A percentile compares a stretch with the other conserved stretches of the same genome.
These are phyloP conservation scores for Kodamaea restingae DNA, from an alignment of 805 yeast genomes.

Conservation along the genomic window DNA sequence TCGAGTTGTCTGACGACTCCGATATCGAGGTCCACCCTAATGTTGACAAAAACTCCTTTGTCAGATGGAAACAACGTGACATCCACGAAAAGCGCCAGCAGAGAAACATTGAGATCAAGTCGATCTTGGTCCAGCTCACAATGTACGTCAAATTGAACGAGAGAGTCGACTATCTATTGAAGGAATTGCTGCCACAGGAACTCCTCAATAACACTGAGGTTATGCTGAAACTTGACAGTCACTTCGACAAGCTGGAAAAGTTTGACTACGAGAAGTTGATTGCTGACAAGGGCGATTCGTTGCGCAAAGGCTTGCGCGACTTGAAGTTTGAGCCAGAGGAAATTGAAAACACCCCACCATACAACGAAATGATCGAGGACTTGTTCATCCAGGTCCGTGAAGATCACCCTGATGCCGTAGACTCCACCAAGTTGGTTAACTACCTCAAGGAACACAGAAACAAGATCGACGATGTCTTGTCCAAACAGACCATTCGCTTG, in stretches of 20 bases:
- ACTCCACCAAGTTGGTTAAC: conserved; percentile 31
- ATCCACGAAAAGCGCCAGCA: conserved; percentile 89
- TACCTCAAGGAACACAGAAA: conserved; percentile 56
- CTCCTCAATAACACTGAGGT: conserved; percentile 28
- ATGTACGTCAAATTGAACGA: conserved; percentile 75
- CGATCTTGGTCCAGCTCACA: conserved; percentile 68
- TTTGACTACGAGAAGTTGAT: conserved; percentile 43
- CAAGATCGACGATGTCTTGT: conserved; percentile 64
- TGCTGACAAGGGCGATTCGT: conserved; percentile 37
- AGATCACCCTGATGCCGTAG: conserved; percentile 50
- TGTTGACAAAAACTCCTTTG: conserved; percentile 89
- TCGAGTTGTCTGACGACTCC: conserved; percentile 94
- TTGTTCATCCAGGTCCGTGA: conserved; percentile 70
- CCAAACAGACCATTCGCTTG: conserved; percentile 62
- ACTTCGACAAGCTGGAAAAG: conserved; percentile 58
- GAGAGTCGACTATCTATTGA: conserved; percentile 64
- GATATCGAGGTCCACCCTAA: conserved; percentile 98
- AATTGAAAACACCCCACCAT: conserved; percentile 51
- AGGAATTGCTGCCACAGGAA: conserved; percentile 36
- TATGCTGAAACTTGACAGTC: conserved; percentile 40
- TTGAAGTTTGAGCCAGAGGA: conserved; percentile 34
- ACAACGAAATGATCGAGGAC: conserved; percentile 91
- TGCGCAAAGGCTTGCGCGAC: conserved; percentile 42
- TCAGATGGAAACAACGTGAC: conserved; percentile 95
- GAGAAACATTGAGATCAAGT: conserved; percentile 71